phyloP scores from a whole-genome alignment of 2,329 filamentous ascomycete genomes.

The Rutstroemia sp. region DNA sequence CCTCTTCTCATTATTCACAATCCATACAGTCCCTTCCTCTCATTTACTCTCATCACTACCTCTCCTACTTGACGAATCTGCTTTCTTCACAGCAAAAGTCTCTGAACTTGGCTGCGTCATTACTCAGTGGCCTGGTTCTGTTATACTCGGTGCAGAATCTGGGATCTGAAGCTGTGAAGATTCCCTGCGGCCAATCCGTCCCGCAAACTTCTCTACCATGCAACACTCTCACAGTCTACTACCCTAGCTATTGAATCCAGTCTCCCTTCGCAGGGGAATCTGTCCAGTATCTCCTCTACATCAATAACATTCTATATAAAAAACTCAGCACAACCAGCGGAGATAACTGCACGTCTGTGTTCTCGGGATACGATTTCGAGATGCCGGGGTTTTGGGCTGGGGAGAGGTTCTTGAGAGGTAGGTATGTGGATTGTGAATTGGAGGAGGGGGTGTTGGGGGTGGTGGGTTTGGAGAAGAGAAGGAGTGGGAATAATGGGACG shows the following conservation, averaged over 20 bases:
- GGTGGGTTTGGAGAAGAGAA: neutral
- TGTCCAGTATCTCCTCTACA: neutral
- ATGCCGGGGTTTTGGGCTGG: constrained; percentile 3
- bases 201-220: neutral
- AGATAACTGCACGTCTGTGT: constrained; percentile 4
- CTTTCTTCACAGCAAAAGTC: too few species aligned
- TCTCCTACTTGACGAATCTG: too few species aligned
- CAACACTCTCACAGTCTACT: constrained; percentile 9
- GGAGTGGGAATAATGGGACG: too few species aligned
- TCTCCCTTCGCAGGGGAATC: constrained; percentile 6
- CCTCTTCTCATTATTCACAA: too few species aligned
- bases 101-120: neutral
- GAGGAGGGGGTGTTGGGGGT: neutral
- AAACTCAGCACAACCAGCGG: neutral
- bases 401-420: constrained; percentile 2
- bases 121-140: neutral
- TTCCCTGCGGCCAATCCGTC: constrained; percentile 8
- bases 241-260: constrained; percentile 10
- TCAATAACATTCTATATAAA: constrained; percentile 4
- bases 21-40: too few species aligned
- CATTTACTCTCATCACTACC: too few species aligned
- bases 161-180: neutral
- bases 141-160: neutral
- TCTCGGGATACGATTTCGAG: constrained; percentile 2
- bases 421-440: constrained; percentile 1